These are phyloP conservation scores for Helicocarpus griseus DNA, from an alignment of 2,329 filamentous ascomycete species.

Conservation along the genomic window DNA sequence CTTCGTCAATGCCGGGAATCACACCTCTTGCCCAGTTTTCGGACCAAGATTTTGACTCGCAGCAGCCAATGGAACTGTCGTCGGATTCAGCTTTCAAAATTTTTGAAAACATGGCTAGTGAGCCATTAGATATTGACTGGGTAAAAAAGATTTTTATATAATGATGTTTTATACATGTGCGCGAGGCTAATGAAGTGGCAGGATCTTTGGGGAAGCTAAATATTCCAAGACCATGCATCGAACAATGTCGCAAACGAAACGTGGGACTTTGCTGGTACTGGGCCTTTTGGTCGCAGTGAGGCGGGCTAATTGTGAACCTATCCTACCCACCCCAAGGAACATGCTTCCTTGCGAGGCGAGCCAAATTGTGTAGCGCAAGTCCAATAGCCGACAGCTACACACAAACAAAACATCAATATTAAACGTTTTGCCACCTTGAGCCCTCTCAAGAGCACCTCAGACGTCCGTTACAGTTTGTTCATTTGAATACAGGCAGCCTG, in stretches of 20 bases:
- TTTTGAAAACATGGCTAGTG: slow-evolving; percentile 3
- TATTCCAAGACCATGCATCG: neutral
- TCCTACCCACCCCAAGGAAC: too few relatives aligned
- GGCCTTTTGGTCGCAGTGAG: neutral
- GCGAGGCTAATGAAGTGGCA: neutral
- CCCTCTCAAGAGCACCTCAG: neutral
- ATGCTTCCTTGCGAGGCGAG: too few relatives aligned
- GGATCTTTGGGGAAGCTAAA: neutral
- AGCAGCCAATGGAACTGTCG: slow-evolving; percentile 1
- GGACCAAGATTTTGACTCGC: neutral
- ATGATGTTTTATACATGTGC: too few relatives aligned
- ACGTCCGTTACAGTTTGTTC: neutral
- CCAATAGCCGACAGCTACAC: too few relatives aligned
- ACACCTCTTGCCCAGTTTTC: neutral
- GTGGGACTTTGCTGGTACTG: neutral
- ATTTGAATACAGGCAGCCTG: neutral
- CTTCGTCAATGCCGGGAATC: neutral
- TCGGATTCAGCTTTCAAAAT: slow-evolving; percentile 1
- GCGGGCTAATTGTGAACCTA: neutral
- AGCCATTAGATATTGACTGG: slow-evolving; percentile 4
- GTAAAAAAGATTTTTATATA: neutral
- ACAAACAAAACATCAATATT: too few relatives aligned
- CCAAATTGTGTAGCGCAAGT: too few relatives aligned
- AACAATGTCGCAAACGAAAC: neutral
- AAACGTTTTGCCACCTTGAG: too few relatives aligned